Base-by-base conservation (phyloP, 495 filamentous ascomycete genomes). In the Trichoderma reesei region DNA sequence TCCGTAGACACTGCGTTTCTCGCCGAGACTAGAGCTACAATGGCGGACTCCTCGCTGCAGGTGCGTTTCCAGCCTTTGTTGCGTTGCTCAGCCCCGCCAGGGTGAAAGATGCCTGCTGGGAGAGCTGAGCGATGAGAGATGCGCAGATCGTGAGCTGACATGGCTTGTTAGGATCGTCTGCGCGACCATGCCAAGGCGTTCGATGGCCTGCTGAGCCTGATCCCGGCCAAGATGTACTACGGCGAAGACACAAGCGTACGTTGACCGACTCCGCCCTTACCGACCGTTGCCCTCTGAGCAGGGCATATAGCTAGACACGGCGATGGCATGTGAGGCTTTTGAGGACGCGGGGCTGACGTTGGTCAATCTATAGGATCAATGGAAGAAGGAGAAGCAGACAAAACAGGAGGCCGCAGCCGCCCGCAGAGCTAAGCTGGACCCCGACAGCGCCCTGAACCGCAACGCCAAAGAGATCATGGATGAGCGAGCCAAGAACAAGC, bases 171-270 rank as follows among this genome's bases (percentile, higher is more conserved):
- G 94, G 90, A 92, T 70, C 90, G 91, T 68, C 82, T 98, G 68
- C 87, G 85, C 73, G 88, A 85, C 75, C 90, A 96, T 72, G 86
- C 90, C 39, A 82, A 88, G 74, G 86, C 92, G 66, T 97, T 98
- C 71, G 88, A 96, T 72, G 91, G 92, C 63, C 76, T 98, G 18
- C 81, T 98, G 66, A 93, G 92, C 34, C 79, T 98, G 59, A 96
- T 96, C 70, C 94, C 94, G 36, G 92, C 91, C 26, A 92, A 93
- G 74, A 85, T 89, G 68, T 96, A 96, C 76, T 96, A 94, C 72
- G 90, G 87, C 44, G 87, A 92, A 69, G 91, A 95, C 68, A 86
- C 79, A 46, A 92, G 79, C 76, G 92, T 96, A 87, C 68, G 90
- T 59, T 60, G 13, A 59, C 48, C 26, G 41, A 46, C 13, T 62